Conservation (phyloP, 2,329 filamentous ascomycete species). For the Penicillium sclerotigenum region DNA sequence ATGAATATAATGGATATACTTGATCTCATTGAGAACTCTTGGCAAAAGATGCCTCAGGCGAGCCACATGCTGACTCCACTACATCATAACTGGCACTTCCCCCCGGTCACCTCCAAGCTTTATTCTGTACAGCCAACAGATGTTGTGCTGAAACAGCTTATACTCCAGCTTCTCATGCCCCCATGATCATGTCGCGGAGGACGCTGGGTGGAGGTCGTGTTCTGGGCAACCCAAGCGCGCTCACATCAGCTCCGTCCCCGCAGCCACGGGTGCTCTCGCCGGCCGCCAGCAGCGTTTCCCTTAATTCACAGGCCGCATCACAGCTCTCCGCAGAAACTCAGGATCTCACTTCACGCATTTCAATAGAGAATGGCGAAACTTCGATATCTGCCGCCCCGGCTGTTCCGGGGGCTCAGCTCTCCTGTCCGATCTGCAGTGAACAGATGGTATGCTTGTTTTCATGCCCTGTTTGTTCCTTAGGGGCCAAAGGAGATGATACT, state of each 20-base stretch:
- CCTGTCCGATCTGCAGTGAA: slow-evolving; percentile 97
- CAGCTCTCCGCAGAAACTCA: slow-evolving; percentile 69
- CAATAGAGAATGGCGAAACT: slow-evolving; percentile 59
- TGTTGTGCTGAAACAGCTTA: slow-evolving; percentile 18
- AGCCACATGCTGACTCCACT: slow-evolving; percentile 16
- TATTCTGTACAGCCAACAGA: slow-evolving; percentile 20
- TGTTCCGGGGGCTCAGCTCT: slow-evolving; percentile 64
- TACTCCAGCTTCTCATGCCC: slow-evolving; percentile 32
- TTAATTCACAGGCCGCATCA: slow-evolving; percentile 69
- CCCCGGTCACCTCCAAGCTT: slow-evolving; percentile 7
- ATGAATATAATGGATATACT: too few relatives aligned
- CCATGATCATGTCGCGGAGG: slow-evolving; percentile 69
- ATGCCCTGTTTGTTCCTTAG: background rate
- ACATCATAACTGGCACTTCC: slow-evolving; percentile 18
- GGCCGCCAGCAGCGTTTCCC: slow-evolving; percentile 70
- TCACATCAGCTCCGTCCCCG: slow-evolving; percentile 57
- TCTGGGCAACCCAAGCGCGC: slow-evolving; percentile 78
- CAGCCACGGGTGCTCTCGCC: slow-evolving; percentile 54
- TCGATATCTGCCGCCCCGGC: slow-evolving; percentile 49
- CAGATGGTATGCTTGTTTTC: slow-evolving; percentile 70
- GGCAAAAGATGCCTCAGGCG: slow-evolving; percentile 17
- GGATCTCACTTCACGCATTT: slow-evolving; percentile 78
- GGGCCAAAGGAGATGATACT: background rate
- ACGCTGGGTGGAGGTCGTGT: slow-evolving; percentile 91
- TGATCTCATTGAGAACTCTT: background rate